These are phyloP conservation scores for Turnera subulata DNA, from an alignment of 345 rosid species.

Conservation along the genomic window DNA sequence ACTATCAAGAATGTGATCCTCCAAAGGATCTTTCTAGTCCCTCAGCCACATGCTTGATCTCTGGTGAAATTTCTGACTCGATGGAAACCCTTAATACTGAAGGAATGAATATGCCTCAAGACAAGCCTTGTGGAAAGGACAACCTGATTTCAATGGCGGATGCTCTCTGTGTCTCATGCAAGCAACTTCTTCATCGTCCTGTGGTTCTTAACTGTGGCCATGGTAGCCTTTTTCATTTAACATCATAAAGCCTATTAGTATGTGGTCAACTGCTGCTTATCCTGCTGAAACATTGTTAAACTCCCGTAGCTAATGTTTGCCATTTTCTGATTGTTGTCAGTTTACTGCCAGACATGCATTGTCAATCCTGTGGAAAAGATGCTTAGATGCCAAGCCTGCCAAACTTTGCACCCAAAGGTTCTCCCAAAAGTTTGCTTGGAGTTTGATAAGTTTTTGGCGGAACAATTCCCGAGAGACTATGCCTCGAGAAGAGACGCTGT, in stretches of 20 bases:
- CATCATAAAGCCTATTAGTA: not conserved
- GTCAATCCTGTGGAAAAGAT: constrained; percentile 26
- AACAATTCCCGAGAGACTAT: constrained; percentile 57
- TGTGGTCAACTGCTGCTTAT: not conserved
- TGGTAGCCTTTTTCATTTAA: constrained; percentile 41
- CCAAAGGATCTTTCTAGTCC: constrained; percentile 13
- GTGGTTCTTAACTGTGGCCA: constrained; percentile 83
- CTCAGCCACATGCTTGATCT: constrained; percentile 14
- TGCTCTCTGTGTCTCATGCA: constrained; percentile 65
- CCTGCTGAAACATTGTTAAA: not conserved
- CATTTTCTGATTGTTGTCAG: constrained; percentile 32
- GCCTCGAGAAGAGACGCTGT: constrained; percentile 39
- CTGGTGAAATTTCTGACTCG: constrained; percentile 7
- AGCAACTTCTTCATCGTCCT: constrained; percentile 54
- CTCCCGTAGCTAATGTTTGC: not conserved
- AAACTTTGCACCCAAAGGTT: constrained; percentile 50
- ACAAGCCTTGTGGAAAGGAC: constrained; percentile 12
- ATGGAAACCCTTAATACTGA: constrained; percentile 5
- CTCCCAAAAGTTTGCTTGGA: constrained; percentile 64
- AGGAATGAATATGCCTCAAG: constrained; percentile 15
- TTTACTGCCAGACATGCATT: constrained; percentile 68
- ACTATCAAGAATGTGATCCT: constrained; percentile 20
- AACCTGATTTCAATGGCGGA: constrained; percentile 42
- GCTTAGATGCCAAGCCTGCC: constrained; percentile 62
- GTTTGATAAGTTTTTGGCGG: constrained; percentile 55